Percentiles rank a stretch among this genome's conserved stretches.
phyloP scores from a whole-genome alignment of 805 yeast genomes.

The Metschnikowia henanensis region DNA sequence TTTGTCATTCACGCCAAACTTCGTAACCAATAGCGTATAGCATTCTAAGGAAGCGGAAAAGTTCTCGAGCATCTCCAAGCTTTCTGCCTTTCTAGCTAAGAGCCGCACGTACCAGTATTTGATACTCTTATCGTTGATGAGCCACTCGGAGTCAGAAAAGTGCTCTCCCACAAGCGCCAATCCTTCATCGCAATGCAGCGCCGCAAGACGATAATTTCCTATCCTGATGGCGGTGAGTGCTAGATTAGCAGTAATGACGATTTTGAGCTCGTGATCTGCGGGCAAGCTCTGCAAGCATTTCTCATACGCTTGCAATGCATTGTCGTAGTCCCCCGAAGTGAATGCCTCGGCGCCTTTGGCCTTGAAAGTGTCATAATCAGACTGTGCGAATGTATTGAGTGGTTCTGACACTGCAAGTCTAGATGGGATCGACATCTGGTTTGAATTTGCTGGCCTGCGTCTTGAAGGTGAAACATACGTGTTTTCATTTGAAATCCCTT shows the following conservation, averaged over 20 bases:
- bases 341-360: conserved; percentile 61
- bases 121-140: conserved; percentile 50
- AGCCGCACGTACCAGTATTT: conserved; percentile 77
- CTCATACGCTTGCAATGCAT: conserved; percentile 62
- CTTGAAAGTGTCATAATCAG: conserved; percentile 48
- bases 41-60: conserved; percentile 59
- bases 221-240: conserved; percentile 61
- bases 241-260: conserved; percentile 74
- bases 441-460: conserved; percentile 15
- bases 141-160: conserved; percentile 29
- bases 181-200: conserved; percentile 48
- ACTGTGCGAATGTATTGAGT: conserved; percentile 39
- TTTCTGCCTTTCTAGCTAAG: conserved; percentile 72
- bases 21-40: conserved; percentile 63
- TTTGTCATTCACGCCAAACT: conserved; percentile 61
- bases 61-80: conserved; percentile 76
- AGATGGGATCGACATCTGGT: not conserved
- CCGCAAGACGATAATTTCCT: conserved; percentile 65
- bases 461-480: conserved; percentile 27
- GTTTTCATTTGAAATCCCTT: conserved; percentile 18
- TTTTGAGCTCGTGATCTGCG: conserved; percentile 56
- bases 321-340: conserved; percentile 78
- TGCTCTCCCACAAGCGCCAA: conserved; percentile 32
- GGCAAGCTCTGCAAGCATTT: conserved; percentile 55
- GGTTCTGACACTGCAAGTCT: conserved; percentile 20